Evolutionary conservation across 495 filamentous ascomycete species (phyloP), one percentile per base, ranked within the genome.

Genomic region (Talaromyces adpressus): DNA sequence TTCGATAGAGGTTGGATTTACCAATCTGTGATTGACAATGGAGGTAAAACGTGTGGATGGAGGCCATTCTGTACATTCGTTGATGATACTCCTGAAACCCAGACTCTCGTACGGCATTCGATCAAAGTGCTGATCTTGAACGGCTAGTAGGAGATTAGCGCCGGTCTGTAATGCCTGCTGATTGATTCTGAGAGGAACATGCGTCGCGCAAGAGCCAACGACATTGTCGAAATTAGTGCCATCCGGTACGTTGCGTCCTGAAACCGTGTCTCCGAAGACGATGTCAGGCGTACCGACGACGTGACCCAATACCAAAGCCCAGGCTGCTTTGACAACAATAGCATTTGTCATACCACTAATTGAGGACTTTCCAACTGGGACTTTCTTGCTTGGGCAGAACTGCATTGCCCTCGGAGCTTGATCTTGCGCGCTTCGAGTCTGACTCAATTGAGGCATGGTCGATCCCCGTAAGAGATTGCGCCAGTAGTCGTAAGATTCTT

Each of bases 291-390:
- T 66, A 14, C 66, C 66, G 16, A 74, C 70, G 61, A 73, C 77
- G 22, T 66, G 67, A 2, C 76, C 74, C 0, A 80, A 68, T 0
- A 81, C 69, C 0, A 83, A 64, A 0, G 77, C 80, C 84, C 83
- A 86, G 2, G 81, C 81, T 5, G 76, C 80, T 2, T 82, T 78
- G 22, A 86, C 79, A 4, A 82, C 63, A 0, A 80, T 82, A 7
- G 84, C 75, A 8, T 79, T 63, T 0, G 82, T 86, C 56, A 73
- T 63, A 4, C 63, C 59, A 5, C n/a, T 6, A 0, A 62, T 59
- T 6, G 64, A 57, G 2, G 53, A 1, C 20, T 63, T 65, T 5
- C 4, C 52, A 0, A 47, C 27, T 3, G 12, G 18, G 4, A 65
- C 53, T n/a, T 29, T 64, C 5, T 49, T 58, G 23, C 59, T 12